Conservation (phyloP, 306 rosid genomes). For the Fragaria ananassa region DNA sequence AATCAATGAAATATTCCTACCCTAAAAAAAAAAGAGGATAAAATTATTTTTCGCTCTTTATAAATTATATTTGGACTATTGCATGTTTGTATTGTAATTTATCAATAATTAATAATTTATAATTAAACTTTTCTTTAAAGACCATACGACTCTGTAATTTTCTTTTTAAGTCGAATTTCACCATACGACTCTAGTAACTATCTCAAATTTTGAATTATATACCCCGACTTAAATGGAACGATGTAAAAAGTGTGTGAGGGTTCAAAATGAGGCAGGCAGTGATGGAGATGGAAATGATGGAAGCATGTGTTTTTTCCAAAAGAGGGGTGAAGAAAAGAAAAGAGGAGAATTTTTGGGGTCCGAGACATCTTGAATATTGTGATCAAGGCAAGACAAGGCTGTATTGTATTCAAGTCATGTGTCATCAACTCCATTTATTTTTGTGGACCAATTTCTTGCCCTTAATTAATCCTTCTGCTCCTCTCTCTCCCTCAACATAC, state of each 20-base stretch:
- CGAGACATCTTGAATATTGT: conserved; percentile 53
- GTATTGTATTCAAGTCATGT: conserved; percentile 18
- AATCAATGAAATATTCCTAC: too few relatives aligned
- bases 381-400: conserved; percentile 17
- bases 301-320: conserved; percentile 11
- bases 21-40: too few relatives aligned
- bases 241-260: background rate
- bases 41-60: too few relatives aligned
- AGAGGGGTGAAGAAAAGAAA: background rate
- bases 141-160: too few relatives aligned
- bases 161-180: too few relatives aligned
- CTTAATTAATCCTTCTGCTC: conserved; percentile 16
- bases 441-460: conserved; percentile 53
- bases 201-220: too few relatives aligned
- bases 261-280: conserved; percentile 4
- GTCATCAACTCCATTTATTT: conserved; percentile 39
- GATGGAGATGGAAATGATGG: conserved; percentile 12
- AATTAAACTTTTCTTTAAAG: too few relatives aligned
- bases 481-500: background rate
- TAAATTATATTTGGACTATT: too few relatives aligned
- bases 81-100: too few relatives aligned
- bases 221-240: background rate
- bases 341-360: conserved; percentile 11
- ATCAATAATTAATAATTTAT: too few relatives aligned
- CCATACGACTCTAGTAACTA: too few relatives aligned